A percentile compares a stretch with the other conserved stretches of the same genome.
Evolutionary conservation across 306 rosid species (phyloP).

Genomic region (Neltuma alba): DNA sequence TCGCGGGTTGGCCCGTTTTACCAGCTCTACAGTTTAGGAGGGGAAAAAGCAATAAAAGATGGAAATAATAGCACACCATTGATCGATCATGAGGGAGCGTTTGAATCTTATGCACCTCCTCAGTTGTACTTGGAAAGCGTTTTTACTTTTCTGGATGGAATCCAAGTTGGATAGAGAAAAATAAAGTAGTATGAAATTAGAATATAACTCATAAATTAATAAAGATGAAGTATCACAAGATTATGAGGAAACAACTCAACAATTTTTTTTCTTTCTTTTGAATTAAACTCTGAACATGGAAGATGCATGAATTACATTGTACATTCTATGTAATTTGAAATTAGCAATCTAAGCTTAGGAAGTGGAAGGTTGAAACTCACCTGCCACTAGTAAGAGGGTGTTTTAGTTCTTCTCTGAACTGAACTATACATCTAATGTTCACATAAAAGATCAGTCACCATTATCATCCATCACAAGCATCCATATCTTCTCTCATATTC

Average conservation of each 20-base stretch:
- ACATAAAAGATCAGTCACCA: constrained; percentile 31
- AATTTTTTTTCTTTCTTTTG: background rate
- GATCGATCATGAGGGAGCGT: too few species aligned
- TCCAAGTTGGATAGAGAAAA: too few species aligned
- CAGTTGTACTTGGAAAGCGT: too few species aligned
- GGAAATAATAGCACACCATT: too few species aligned
- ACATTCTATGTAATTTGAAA: constrained; percentile 6
- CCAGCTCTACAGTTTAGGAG: too few species aligned
- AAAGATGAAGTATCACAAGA: too few species aligned
- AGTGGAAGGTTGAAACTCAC: background rate
- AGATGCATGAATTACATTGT: background rate
- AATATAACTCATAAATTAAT: too few species aligned
- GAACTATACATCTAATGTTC: constrained; percentile 2
- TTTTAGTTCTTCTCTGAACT: constrained; percentile 1
- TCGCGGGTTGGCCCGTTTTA: too few species aligned
- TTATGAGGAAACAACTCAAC: background rate
- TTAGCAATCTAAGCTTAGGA: background rate
- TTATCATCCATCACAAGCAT: constrained; percentile 52
- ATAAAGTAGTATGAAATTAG: too few species aligned
- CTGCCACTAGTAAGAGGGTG: background rate
- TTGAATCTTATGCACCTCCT: too few species aligned
- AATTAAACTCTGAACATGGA: background rate
- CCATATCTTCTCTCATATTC: constrained; percentile 65
- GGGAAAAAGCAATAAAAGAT: too few species aligned
- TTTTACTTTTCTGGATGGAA: too few species aligned